These are phyloP conservation scores for Talaromyces atroroseus DNA, from an alignment of 2,329 filamentous ascomycete genomes.

Conservation along the genomic window DNA sequence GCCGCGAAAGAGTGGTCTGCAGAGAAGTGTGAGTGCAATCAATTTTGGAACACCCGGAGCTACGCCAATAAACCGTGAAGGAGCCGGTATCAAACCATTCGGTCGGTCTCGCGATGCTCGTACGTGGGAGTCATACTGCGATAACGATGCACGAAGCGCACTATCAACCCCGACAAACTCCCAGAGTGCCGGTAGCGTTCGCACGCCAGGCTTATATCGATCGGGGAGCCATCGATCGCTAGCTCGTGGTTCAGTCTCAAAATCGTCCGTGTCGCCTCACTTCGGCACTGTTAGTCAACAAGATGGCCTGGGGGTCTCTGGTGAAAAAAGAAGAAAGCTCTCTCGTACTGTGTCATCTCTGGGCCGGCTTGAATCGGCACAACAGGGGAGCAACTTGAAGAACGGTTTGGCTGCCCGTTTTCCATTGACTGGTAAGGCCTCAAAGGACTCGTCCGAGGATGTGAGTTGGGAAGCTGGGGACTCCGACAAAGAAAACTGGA, in stretches of 20 bases:
- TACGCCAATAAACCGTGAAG: constrained; percentile 34
- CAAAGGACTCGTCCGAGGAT: constrained; percentile 32
- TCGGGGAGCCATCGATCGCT: constrained; percentile 46
- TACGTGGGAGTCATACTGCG: constrained; percentile 87
- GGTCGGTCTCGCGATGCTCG: constrained; percentile 81
- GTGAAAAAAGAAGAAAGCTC: constrained; percentile 58
- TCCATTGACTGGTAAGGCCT: constrained; percentile 12
- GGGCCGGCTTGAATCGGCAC: constrained; percentile 53
- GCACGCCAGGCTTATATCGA: constrained; percentile 73
- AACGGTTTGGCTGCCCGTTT: constrained; percentile 12
- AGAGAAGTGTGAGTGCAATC: constrained; percentile 66
- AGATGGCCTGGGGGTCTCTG: constrained; percentile 41
- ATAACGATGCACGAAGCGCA: constrained; percentile 71
- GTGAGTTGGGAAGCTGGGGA: constrained; percentile 55
- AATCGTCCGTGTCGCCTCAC: constrained; percentile 38
- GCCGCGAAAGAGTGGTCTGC: constrained; percentile 51
- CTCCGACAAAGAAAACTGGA: constrained; percentile 94
- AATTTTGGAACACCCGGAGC: constrained; percentile 52
- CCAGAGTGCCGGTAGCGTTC: constrained; percentile 58
- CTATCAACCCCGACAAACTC: constrained; percentile 75
- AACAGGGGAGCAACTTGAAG: constrained; percentile 17
- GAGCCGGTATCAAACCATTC: constrained; percentile 45
- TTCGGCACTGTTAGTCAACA: constrained; percentile 45
- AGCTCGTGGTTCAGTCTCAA: constrained; percentile 51
- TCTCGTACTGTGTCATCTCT: constrained; percentile 57